Evolutionary conservation across 1,139 yeast genomes (phyloP).

Genomic region (Saccharomyces hybrid): DNA sequence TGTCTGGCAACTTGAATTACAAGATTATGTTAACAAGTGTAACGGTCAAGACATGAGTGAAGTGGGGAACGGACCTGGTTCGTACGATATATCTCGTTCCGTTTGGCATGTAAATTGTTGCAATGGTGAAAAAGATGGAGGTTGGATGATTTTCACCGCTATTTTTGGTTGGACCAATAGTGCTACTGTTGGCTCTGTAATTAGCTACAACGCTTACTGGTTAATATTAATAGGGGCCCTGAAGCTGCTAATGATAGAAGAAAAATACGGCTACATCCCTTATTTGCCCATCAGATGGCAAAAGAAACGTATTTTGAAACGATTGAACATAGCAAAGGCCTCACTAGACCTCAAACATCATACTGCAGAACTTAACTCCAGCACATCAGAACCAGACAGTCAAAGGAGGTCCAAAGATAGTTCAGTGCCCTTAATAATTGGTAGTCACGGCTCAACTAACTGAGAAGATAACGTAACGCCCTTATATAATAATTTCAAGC

Average conservation of each 20-base stretch:
- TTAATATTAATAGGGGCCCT: constrained; percentile 48
- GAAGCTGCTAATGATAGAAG: constrained; percentile 48
- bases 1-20: constrained; percentile 81
- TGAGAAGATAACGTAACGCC: neutral
- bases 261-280: constrained; percentile 55
- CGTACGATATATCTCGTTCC: constrained; percentile 69
- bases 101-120: constrained; percentile 98
- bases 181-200: constrained; percentile 90
- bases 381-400: constrained; percentile 2
- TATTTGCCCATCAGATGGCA: constrained; percentile 56
- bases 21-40: constrained; percentile 53
- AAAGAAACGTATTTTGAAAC: constrained; percentile 46
- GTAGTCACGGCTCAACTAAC: neutral
- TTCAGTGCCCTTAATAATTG: constrained; percentile 21
- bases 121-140: constrained; percentile 82
- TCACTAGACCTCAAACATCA: constrained; percentile 19
- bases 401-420: constrained; percentile 28
- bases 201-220: constrained; percentile 76
- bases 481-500: neutral
- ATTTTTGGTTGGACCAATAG: constrained; percentile 93
- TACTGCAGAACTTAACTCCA: constrained; percentile 2
- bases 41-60: constrained; percentile 87
- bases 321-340: constrained; percentile 30
- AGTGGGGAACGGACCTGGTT: constrained; percentile 89
- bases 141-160: constrained; percentile 92